A percentile compares a stretch with the other conserved stretches of the same genome.
These are phyloP conservation scores for Candida montana DNA, from an alignment of 805 yeast genomes.

Conservation along the genomic window DNA sequence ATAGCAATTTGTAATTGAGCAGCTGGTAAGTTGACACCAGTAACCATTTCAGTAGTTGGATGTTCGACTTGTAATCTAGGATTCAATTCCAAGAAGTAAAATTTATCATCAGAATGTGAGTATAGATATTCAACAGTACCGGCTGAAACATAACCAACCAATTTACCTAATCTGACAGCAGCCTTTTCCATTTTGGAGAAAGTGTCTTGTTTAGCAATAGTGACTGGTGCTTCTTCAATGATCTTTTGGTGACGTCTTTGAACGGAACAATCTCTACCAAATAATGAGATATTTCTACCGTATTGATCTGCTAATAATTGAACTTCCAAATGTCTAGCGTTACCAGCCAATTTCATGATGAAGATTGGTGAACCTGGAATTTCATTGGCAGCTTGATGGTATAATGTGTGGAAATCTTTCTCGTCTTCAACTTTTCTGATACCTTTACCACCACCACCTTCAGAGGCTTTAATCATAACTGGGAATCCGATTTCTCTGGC, in stretches of 20 bases:
- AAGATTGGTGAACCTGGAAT: conserved; percentile 99
- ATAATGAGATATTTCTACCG: conserved; percentile 93
- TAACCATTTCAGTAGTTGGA: conserved; percentile 99
- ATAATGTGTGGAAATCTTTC: conserved; percentile 67
- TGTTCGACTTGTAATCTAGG: conserved; percentile 99
- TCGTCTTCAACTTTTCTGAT: conserved; percentile 91
- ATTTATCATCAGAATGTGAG: conserved; percentile 89
- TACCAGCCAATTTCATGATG: conserved; percentile 95
- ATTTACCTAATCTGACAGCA: conserved; percentile 92
- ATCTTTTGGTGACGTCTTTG: conserved; percentile 99
- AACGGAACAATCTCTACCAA: conserved; percentile 99
- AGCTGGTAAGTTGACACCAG: conserved; percentile 96
- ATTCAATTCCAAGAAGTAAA: conserved; percentile 92
- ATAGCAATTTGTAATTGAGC: conserved; percentile 98
- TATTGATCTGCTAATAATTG: conserved; percentile 97
- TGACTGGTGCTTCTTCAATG: conserved; percentile 99
- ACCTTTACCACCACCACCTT: conserved; percentile 99
- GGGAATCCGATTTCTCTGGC: conserved; percentile 94
- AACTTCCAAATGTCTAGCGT: conserved; percentile 97
- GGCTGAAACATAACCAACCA: conserved; percentile 98
- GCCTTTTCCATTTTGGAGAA: conserved; percentile 93
- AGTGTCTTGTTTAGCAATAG: conserved; percentile 82
- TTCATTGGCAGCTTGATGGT: conserved; percentile 93
- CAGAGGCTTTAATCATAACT: conserved; percentile 98
- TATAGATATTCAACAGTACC: conserved; percentile 98